Evolutionary conservation across 331 rosid species (phyloP), one percentile per base, ranked within the genome.

Genomic region (Saraca asoca): DNA sequence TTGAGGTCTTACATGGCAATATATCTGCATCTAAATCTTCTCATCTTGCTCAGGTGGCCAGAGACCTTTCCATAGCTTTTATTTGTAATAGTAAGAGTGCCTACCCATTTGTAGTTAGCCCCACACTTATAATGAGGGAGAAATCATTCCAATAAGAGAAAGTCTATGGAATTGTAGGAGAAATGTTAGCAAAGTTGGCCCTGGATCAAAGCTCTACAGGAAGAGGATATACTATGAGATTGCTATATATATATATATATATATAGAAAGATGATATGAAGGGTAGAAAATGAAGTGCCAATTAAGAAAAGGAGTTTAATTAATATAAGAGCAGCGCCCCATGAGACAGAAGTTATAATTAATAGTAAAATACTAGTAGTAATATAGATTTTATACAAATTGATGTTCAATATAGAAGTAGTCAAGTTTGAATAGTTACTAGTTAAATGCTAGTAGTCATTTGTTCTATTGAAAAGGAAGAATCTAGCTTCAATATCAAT

Each of bases 21-120:
- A 78, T 83, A 85, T 15, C 67, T 83, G 88, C 19, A 63, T 83
- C 19, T 75, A 20, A 64, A 83, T 85, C 71, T 83, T 83, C 58
- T 83, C 88, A 69, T 83, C 88, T 69, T 83, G 85, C 7, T 83
- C 88, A 9, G 88, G 88, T 54, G 88, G 80, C 88, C 88, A 83
- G 0, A 83, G 83, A 48, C 88, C 88, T 59, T 83, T 83, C 50
- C 88, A 52, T 12, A 83, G 88, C 74, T 83, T 83, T 52, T 83
- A 85, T 51, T 83, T 83, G 74, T 75, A 83, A 64, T 85, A 83
- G 68, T 85, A 83, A 51, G 88, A 83, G 79, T 80, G 88, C 20
- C 88, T 80, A n/a, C 81, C 88, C 88, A 83, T 71, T 52, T 54
- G 7, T 24, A 6, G 53, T 56, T 16, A 34, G 18, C 51, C 46